Percentiles rank a stretch among this genome's conserved stretches.
phyloP scores from a whole-genome alignment of 768 basidiomycete genomes.

The Russula sp. region DNA sequence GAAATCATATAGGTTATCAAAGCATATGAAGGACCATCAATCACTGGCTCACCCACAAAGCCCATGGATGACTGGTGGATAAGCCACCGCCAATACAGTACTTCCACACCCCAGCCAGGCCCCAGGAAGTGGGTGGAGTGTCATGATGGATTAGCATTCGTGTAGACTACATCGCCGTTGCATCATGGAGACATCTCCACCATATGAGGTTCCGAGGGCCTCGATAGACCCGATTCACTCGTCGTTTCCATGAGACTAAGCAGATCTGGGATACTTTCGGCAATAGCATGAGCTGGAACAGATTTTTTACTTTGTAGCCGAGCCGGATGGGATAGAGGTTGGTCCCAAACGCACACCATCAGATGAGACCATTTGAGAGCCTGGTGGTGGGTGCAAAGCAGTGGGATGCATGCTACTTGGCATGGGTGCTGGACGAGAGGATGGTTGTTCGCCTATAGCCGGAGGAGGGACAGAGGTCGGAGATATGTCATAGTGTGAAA shows the following conservation, averaged over 20 bases:
- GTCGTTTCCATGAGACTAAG: neutral
- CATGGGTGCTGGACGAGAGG: too few relatives aligned
- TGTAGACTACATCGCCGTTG: neutral
- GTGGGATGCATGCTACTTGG: neutral
- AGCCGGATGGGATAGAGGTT: neutral
- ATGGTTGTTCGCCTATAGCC: neutral
- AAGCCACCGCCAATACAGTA: too few relatives aligned
- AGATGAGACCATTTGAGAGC: neutral
- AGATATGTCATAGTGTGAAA: neutral
- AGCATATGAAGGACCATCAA: too few relatives aligned
- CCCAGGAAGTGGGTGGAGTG: too few relatives aligned
- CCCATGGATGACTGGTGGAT: too few relatives aligned
- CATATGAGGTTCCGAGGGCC: neutral
- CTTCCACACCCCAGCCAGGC: too few relatives aligned
- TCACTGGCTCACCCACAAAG: too few relatives aligned
- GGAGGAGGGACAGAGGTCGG: neutral
- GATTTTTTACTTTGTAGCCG: neutral
- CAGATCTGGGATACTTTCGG: neutral
- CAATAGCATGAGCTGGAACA: neutral
- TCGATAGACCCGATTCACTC: neutral
- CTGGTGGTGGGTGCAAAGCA: neutral
- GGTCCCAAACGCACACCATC: neutral
- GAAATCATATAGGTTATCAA: too few relatives aligned
- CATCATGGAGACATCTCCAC: too few relatives aligned
- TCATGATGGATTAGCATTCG: neutral